phyloP scores from a whole-genome alignment of 768 basidiomycete genomes.

The Hericium erinaceus region DNA sequence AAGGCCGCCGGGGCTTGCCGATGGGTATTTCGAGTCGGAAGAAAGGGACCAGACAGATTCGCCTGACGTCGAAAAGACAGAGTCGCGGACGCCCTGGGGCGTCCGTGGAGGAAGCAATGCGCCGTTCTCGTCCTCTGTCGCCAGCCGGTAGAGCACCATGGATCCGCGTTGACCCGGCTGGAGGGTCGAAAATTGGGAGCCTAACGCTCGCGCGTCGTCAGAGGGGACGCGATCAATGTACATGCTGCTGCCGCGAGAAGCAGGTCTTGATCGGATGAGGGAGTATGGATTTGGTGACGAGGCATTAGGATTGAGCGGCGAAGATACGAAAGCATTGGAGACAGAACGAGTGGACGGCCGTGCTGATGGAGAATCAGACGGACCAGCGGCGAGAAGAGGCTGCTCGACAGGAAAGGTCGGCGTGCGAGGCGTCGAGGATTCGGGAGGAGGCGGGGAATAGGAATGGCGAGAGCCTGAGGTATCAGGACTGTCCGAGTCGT shows the following conservation, averaged over 20 bases:
- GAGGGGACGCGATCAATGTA: constrained; percentile 35
- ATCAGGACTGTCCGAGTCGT: constrained; percentile 1
- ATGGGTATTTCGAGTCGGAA: constrained; percentile 61
- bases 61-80: constrained; percentile 41
- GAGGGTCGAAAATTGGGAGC: constrained; percentile 19
- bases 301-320: constrained; percentile 41
- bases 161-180: constrained; percentile 31
- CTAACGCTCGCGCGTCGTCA: constrained; percentile 34
- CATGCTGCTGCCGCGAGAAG: constrained; percentile 29
- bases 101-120: constrained; percentile 26
- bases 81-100: constrained; percentile 24
- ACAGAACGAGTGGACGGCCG: constrained; percentile 20
- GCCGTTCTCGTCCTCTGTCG: constrained; percentile 25
- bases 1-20: constrained; percentile 29
- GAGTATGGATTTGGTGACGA: constrained; percentile 16
- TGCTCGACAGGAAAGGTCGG: neutral
- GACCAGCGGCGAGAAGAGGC: neutral
- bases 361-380: neutral
- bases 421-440: neutral
- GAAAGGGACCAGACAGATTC: constrained; percentile 42
- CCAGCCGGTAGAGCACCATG: constrained; percentile 62
- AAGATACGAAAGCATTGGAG: constrained; percentile 34
- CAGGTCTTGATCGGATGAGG: constrained; percentile 28
- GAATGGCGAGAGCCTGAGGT: constrained; percentile 1
- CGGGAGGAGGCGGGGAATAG: neutral